A percentile compares a stretch with the other conserved stretches of the same genome.
Evolutionary conservation across 2,329 filamentous ascomycete species (phyloP).

Genomic region (Lomentospora prolificans): DNA sequence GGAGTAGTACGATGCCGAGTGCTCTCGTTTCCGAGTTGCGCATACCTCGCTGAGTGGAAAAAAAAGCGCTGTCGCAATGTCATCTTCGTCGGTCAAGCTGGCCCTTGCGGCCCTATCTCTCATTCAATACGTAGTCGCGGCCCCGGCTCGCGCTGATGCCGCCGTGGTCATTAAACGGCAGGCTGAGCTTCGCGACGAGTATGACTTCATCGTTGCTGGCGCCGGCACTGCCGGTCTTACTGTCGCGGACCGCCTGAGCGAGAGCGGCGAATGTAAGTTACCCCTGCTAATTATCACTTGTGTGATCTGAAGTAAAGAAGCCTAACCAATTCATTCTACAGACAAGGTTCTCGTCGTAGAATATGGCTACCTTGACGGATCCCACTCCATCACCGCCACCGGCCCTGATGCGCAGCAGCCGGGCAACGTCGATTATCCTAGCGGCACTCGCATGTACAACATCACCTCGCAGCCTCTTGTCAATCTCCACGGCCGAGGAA

Average conservation of each 20-base stretch:
- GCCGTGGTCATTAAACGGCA: conserved; percentile 7
- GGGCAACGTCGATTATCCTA: neutral
- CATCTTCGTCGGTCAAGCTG: neutral
- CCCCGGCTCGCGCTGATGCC: neutral
- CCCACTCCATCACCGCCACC: conserved; percentile 7
- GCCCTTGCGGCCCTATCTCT: conserved; percentile 6
- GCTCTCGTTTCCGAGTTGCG: neutral
- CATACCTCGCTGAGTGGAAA: neutral
- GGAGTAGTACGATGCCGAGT: neutral
- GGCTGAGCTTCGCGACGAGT: conserved; percentile 11
- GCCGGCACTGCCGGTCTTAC: conserved; percentile 12
- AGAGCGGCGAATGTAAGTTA: conserved; percentile 12
- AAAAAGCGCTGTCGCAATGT: neutral
- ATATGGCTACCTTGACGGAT: conserved; percentile 13
- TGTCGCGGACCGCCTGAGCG: conserved; percentile 12
- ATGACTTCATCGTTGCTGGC: conserved; percentile 14
- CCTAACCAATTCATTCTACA: neutral
- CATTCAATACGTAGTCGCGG: neutral
- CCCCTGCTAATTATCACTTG: neutral
- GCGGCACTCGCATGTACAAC: conserved; percentile 18
- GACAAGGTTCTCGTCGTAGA: conserved; percentile 16
- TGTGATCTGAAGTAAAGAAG: neutral
- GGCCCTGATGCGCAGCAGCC: conserved; percentile 6
- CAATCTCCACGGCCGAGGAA: conserved; percentile 13
- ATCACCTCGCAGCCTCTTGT: conserved; percentile 16